Base-by-base conservation (phyloP, 2,329 filamentous ascomycete genomes). In the Acrocalymma vagum region DNA sequence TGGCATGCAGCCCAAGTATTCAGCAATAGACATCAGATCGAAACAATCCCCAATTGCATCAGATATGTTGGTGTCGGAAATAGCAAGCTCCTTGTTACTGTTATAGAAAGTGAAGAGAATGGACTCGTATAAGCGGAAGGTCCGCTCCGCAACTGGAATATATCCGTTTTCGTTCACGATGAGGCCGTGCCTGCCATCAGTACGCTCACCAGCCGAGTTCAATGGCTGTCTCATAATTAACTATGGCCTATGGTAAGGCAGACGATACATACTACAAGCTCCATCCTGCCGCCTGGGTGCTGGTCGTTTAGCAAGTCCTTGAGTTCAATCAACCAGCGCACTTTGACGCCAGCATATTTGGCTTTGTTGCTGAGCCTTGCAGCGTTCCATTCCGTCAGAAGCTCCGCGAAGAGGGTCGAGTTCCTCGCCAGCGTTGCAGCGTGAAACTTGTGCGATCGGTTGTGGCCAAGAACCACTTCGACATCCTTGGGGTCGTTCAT, bases 81-180 rank as follows among this genome's bases (percentile, higher is more conserved):
- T 63, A 8, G 62, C 45, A 22, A 78, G 59, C 1, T 68, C 58
- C 14, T 62, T 63, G 45, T 72, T 70, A 64, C 62, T 63, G 45
- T 72, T 70, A 64, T 79, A 78, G 51, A 79, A 72, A 14, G 72
- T 65, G 23, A 73, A 72, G 37, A 80, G 60, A 13, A 80, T 67
- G 23, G 67, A 63, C 31, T 74, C 65, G 57, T 74, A 79, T 31
- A 72, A 53, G 7, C 51, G 43, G 38, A 63, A 65, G 15, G 57
- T 41, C 35, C 55, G 51, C 5, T 45, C 25, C 4, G 53, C 58
- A 16, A 57, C 58, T 4, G 61, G 60, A 10, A 60, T 39, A 26
- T 56, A 60, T 5, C 69, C 69, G 23, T 71, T 72, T 31, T 71
- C 65, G 35, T 70, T 63, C 17, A 70, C 42, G 7, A 63, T 45